Conservation (phyloP, 495 filamentous ascomycete species). For the Penicillium coprophilum region DNA sequence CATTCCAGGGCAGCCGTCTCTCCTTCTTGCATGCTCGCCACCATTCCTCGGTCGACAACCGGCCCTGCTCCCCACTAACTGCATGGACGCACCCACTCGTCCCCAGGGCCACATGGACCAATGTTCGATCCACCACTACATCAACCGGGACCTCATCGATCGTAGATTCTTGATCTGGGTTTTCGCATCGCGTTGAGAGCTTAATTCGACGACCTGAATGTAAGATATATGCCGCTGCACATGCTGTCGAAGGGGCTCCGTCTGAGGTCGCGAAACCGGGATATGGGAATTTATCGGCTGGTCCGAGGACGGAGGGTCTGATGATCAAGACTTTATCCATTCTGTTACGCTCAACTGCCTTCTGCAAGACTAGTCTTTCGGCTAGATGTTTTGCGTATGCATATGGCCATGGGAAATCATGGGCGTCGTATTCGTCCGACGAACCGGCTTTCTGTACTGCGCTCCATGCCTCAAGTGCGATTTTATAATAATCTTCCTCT, state of each 20-base stretch:
- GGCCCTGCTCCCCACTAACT: slow-evolving; percentile 26
- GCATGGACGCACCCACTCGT: slow-evolving; percentile 32
- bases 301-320: slow-evolving; percentile 27
- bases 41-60: slow-evolving; percentile 22
- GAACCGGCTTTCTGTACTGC: slow-evolving; percentile 21
- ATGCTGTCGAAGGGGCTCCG: slow-evolving; percentile 22
- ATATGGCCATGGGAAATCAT: slow-evolving; percentile 31
- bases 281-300: slow-evolving; percentile 25
- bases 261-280: slow-evolving; percentile 24
- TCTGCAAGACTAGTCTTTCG: slow-evolving; percentile 21
- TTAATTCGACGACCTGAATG: slow-evolving; percentile 26
- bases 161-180: slow-evolving; percentile 27
- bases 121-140: slow-evolving; percentile 30
- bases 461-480: slow-evolving; percentile 20
- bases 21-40: slow-evolving; percentile 30
- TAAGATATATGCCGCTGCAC: slow-evolving; percentile 27
- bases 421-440: slow-evolving; percentile 25
- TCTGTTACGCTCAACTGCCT: slow-evolving; percentile 20
- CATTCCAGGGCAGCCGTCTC: slow-evolving; percentile 27
- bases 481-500: slow-evolving; percentile 11
- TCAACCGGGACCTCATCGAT: slow-evolving; percentile 39
- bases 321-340: slow-evolving; percentile 29
- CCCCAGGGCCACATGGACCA: slow-evolving; percentile 26
- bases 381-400: slow-evolving; percentile 29
- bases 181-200: slow-evolving; percentile 15